Conservation (phyloP, 2,329 filamentous ascomycete species). For the Nigrograna mackinnonii region DNA sequence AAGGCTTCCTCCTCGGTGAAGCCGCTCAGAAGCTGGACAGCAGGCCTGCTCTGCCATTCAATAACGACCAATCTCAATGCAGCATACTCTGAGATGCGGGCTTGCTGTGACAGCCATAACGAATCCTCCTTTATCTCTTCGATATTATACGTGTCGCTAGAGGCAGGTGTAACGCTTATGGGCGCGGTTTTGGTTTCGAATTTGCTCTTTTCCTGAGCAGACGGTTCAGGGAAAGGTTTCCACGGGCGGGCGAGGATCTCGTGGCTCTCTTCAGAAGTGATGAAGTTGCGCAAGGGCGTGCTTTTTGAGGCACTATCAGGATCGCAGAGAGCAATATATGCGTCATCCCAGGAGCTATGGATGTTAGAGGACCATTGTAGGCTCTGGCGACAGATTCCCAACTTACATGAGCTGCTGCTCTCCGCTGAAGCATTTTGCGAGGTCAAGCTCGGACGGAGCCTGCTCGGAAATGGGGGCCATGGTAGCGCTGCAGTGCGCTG, state of each 20-base stretch:
- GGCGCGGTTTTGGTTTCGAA: slow-evolving; percentile 87
- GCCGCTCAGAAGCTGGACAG: slow-evolving; percentile 69
- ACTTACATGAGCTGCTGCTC: slow-evolving; percentile 79
- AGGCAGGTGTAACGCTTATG: slow-evolving; percentile 76
- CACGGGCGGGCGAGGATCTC: slow-evolving; percentile 70
- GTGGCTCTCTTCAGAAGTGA: slow-evolving; percentile 70
- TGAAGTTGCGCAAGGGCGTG: slow-evolving; percentile 63
- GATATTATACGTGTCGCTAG: slow-evolving; percentile 71
- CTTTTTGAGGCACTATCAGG: slow-evolving; percentile 47
- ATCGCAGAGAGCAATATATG: slow-evolving; percentile 57
- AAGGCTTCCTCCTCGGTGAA: slow-evolving; percentile 78
- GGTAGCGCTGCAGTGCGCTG: slow-evolving; percentile 39
- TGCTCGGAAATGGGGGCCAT: slow-evolving; percentile 37
- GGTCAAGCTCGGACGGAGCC: slow-evolving; percentile 68
- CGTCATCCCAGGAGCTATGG: slow-evolving; percentile 63
- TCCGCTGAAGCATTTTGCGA: slow-evolving; percentile 83
- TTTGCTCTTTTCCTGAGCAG: slow-evolving; percentile 65
- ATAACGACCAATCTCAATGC: slow-evolving; percentile 79
- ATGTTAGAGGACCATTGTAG: slow-evolving; percentile 31
- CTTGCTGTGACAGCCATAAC: slow-evolving; percentile 80
- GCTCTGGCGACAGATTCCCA: slow-evolving; percentile 4
- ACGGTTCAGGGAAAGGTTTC: slow-evolving; percentile 67
- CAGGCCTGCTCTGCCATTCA: slow-evolving; percentile 82
- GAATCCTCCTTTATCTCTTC: slow-evolving; percentile 83
- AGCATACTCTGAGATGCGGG: slow-evolving; percentile 77